Evolutionary conservation across 441 rosid species (phyloP).

Genomic region (Mallotus japonicus): DNA sequence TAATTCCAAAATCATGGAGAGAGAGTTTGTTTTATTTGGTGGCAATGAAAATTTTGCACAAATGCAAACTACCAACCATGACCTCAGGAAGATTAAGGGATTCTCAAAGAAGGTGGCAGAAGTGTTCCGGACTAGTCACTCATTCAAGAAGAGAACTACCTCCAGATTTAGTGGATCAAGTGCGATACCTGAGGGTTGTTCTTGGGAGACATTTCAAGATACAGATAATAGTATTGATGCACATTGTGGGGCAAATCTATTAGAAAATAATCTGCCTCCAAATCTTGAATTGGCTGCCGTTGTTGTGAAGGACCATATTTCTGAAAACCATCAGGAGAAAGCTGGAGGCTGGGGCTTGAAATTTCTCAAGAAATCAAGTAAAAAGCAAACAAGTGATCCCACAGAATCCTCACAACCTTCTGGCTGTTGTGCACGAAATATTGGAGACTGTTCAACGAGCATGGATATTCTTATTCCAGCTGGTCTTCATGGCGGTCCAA

Average conservation of each 20-base stretch:
- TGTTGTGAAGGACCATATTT: slow-evolving; percentile 50
- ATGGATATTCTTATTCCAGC: slow-evolving; percentile 71
- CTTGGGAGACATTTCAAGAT: slow-evolving; percentile 44
- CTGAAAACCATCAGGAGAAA: slow-evolving; percentile 36
- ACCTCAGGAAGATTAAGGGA: slow-evolving; percentile 44
- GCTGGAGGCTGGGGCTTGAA: slow-evolving; percentile 88
- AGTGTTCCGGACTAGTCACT: slow-evolving; percentile 45
- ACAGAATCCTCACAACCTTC: slow-evolving; percentile 25
- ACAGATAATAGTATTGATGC: slow-evolving; percentile 33
- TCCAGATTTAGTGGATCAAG: slow-evolving; percentile 49
- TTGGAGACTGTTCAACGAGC: slow-evolving; percentile 43
- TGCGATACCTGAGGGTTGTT: slow-evolving; percentile 41
- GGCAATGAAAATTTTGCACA: slow-evolving; percentile 30
- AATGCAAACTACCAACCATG: slow-evolving; percentile 33
- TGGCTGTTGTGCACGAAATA: slow-evolving; percentile 26
- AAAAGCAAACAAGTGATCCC: slow-evolving; percentile 26
- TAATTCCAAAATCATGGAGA: slow-evolving; percentile 50
- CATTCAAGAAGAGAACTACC: slow-evolving; percentile 52
- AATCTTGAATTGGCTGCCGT: slow-evolving; percentile 69
- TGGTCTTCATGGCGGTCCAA: slow-evolving; percentile 84
- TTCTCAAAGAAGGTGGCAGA: slow-evolving; percentile 53
- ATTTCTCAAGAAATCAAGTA: slow-evolving; percentile 51
- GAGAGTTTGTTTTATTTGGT: slow-evolving; percentile 63
- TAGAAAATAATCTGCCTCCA: slow-evolving; percentile 47
- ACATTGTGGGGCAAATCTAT: slow-evolving; percentile 26